Evolutionary conservation across 73 alveolate species (phyloP).

Genomic region (Tetrahymena borealis): DNA sequence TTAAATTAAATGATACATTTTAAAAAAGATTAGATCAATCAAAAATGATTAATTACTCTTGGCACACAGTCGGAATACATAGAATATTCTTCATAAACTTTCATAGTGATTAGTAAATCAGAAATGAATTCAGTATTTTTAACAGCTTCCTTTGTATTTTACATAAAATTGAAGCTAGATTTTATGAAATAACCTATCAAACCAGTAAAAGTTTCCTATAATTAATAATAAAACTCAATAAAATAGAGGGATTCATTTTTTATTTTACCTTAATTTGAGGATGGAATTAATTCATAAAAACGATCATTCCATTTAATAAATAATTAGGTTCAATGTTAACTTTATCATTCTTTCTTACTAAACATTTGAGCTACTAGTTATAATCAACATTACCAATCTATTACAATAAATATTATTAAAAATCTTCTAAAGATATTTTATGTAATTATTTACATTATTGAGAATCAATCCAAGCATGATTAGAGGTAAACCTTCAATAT

Average conservation of each 20-base stretch:
- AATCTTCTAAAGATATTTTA: not conserved
- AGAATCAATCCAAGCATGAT: not conserved
- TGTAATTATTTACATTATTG: not conserved
- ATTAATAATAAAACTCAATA: not conserved
- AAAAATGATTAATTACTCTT: not conserved
- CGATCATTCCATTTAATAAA: constrained; percentile 16
- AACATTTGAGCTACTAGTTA: constrained; percentile 1
- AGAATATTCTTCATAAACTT: not conserved
- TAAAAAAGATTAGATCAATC: not conserved
- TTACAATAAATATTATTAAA: not conserved
- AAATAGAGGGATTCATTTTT: not conserved
- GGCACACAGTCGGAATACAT: not conserved
- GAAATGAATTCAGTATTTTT: not conserved
- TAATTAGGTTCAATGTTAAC: constrained; percentile 29
- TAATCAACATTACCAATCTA: constrained; percentile 17
- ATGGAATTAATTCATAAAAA: constrained; percentile 17
- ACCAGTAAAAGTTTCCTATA: not conserved
- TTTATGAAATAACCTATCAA: not conserved
- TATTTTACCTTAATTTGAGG: not conserved
- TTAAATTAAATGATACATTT: not conserved
- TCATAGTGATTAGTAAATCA: not conserved
- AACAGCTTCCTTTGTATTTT: not conserved
- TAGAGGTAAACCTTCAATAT: constrained; percentile 25
- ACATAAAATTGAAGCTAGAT: not conserved
- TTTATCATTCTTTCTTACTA: constrained; percentile 1